Percentiles rank a stretch among this genome's conserved stretches.
These are phyloP conservation scores for Hypoxylon sp. DNA, from an alignment of 2,329 filamentous ascomycete genomes.

Conservation along the genomic window DNA sequence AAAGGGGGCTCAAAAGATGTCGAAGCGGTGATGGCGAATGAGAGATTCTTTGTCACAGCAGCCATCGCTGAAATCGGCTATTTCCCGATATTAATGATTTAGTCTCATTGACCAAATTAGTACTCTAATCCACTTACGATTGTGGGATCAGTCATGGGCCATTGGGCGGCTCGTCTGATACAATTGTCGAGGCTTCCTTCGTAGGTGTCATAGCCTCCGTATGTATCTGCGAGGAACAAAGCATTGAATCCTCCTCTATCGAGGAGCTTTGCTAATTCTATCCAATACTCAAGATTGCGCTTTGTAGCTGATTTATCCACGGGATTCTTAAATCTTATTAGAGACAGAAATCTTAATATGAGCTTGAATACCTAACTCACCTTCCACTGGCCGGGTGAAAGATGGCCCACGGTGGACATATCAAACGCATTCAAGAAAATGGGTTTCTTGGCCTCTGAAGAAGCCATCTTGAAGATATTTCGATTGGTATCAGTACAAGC, in stretches of 20 bases:
- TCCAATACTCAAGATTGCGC: conserved; percentile 73
- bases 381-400: conserved; percentile 78
- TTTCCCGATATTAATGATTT: background rate
- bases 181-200: conserved; percentile 71
- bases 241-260: conserved; percentile 75
- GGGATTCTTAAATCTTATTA: conserved; percentile 64
- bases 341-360: background rate
- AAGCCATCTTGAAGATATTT: conserved; percentile 28
- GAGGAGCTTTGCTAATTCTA: conserved; percentile 72
- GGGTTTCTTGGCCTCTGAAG: conserved; percentile 61
- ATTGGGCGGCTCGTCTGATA: conserved; percentile 73
- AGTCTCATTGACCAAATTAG: background rate
- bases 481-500: background rate
- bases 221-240: conserved; percentile 76
- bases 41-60: conserved; percentile 74
- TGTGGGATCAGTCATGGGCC: conserved; percentile 75
- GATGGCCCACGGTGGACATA: conserved; percentile 75
- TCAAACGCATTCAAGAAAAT: conserved; percentile 76
- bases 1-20: conserved; percentile 76
- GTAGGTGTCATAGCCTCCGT: conserved; percentile 75
- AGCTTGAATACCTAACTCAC: conserved; percentile 55
- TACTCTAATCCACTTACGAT: conserved; percentile 62
- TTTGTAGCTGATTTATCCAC: conserved; percentile 73
- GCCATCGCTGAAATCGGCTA: conserved; percentile 76
- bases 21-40: conserved; percentile 74